Percentiles rank a stretch among this genome's conserved stretches.
Conservation (phyloP, 106 monocot species). For the Acanthochlamys bracteata region DNA sequence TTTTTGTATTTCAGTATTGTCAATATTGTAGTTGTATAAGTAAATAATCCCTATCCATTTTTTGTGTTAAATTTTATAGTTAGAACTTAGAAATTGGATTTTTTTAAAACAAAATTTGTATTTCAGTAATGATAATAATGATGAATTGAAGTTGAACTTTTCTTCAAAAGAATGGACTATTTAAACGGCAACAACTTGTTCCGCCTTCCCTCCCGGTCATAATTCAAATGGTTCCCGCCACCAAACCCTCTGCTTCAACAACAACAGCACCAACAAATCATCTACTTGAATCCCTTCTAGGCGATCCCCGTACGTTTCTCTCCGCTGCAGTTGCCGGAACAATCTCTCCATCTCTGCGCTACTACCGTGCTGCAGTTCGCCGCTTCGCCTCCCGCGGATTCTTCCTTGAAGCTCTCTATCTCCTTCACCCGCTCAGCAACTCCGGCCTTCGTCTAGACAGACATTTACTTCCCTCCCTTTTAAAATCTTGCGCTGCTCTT, state of each 20-base stretch:
- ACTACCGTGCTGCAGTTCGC: slow-evolving; percentile 42
- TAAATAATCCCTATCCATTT: too few relatives aligned
- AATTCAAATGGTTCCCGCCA: neutral
- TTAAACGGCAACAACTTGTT: neutral
- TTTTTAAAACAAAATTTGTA: neutral
- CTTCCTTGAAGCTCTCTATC: slow-evolving; percentile 21
- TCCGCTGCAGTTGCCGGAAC: slow-evolving; percentile 33
- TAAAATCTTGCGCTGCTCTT: slow-evolving; percentile 57
- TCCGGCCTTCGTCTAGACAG: slow-evolving; percentile 11
- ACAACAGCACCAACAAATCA: neutral
- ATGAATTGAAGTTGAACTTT: too few relatives aligned
- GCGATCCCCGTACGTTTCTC: slow-evolving; percentile 22
- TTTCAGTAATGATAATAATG: too few relatives aligned
- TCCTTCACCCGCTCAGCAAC: slow-evolving; percentile 43
- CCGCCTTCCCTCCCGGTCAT: neutral
- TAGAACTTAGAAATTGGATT: neutral
- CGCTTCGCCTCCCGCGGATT: slow-evolving; percentile 38
- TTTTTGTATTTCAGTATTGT: too few relatives aligned
- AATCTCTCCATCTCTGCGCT: slow-evolving; percentile 23
- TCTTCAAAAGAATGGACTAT: too few relatives aligned
- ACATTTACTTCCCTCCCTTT: slow-evolving; percentile 48
- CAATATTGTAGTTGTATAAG: neutral
- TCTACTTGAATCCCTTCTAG: neutral
- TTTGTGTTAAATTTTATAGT: neutral
- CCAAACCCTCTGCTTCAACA: neutral